Conservation (phyloP, 2,329 filamentous ascomycete species). For the Alternaria infectoria region DNA sequence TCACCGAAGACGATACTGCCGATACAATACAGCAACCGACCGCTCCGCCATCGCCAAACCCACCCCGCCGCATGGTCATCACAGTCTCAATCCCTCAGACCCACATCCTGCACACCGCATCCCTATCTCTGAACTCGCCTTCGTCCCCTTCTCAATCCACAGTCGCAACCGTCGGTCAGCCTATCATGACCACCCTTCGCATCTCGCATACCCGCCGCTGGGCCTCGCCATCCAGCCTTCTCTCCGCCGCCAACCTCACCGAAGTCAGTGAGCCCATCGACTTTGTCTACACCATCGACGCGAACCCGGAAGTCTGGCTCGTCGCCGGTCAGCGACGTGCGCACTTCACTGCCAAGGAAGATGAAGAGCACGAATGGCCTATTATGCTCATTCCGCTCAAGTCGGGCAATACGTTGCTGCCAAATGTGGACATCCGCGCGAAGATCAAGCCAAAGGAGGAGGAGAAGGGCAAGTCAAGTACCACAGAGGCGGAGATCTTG, state of each 20-base stretch:
- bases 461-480: slow-evolving; percentile 21
- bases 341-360: slow-evolving; percentile 68
- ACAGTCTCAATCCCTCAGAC: slow-evolving; percentile 88
- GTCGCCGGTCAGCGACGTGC: slow-evolving; percentile 81
- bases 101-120: slow-evolving; percentile 80
- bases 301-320: slow-evolving; percentile 79
- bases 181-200: slow-evolving; percentile 66
- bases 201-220: slow-evolving; percentile 64
- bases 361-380: slow-evolving; percentile 61
- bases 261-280: slow-evolving; percentile 61
- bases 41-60: slow-evolving; percentile 41
- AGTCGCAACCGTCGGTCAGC: slow-evolving; percentile 66
- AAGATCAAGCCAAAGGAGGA: slow-evolving; percentile 54
- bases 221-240: slow-evolving; percentile 42
- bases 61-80: slow-evolving; percentile 74
- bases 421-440: slow-evolving; percentile 75
- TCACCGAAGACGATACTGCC: slow-evolving; percentile 20
- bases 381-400: slow-evolving; percentile 81
- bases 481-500: slow-evolving; percentile 36
- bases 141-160: slow-evolving; percentile 30
- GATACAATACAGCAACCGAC: slow-evolving; percentile 9
- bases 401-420: slow-evolving; percentile 78
- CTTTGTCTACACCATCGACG: slow-evolving; percentile 83
- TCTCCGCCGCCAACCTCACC: slow-evolving; percentile 34
- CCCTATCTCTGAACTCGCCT: slow-evolving; percentile 62